Percentiles rank a stretch among this genome's conserved stretches.
phyloP scores from a whole-genome alignment of 768 basidiomycete species.

The Hygrocybe punicea region DNA sequence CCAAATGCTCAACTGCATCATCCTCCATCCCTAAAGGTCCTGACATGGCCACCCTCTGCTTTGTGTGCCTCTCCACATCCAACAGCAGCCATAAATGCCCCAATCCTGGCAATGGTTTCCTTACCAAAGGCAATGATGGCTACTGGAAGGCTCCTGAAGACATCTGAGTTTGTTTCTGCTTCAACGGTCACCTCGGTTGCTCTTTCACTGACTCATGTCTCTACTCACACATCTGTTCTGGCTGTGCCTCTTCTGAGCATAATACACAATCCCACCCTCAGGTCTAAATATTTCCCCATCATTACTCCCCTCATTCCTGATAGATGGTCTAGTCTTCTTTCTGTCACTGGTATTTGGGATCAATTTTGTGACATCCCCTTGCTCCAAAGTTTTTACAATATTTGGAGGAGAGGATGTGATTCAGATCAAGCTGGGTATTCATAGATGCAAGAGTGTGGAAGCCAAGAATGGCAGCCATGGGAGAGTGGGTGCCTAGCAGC shows the following conservation, averaged over 20 bases:
- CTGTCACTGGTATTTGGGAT: neutral
- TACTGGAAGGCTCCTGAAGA: neutral
- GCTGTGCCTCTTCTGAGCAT: conserved; percentile 9
- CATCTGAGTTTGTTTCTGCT: neutral
- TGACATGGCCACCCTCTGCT: neutral
- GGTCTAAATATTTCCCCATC: conserved; percentile 11
- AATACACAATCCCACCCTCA: conserved; percentile 6
- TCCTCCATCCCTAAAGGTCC: neutral
- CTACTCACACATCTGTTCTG: conserved; percentile 10
- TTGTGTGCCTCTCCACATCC: neutral
- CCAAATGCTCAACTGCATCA: neutral
- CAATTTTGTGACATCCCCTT: conserved; percentile 14
- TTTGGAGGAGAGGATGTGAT: neutral
- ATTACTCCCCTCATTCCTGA: conserved; percentile 16
- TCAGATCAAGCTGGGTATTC: neutral
- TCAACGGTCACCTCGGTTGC: conserved; percentile 2
- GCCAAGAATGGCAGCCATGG: too few relatives aligned
- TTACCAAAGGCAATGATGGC: neutral
- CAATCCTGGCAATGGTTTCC: neutral
- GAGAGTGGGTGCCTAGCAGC: too few relatives aligned
- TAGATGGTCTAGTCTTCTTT: conserved; percentile 10
- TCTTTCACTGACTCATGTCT: neutral
- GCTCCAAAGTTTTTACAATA: neutral
- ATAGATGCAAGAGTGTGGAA: too few relatives aligned
- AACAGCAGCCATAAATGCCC: neutral